Base-by-base conservation (phyloP, 225 moss, liverwort and hornwort species). In the Lunularia cruciata region DNA sequence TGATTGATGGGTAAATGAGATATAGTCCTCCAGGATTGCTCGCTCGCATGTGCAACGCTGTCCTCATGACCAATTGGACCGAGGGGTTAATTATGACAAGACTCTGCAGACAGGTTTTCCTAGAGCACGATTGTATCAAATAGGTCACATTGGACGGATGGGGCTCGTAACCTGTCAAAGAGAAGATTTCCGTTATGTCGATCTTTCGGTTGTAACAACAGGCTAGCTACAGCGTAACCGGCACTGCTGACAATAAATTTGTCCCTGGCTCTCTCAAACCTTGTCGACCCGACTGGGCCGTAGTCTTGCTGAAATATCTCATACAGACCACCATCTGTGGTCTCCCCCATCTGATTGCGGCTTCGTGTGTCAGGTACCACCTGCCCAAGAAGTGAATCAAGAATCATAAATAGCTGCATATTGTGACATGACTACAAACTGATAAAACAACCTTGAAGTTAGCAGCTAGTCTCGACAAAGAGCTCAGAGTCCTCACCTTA, bases 101-200 rank as follows among this genome's bases (percentile, higher is more conserved):
- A n/a, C n/a, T n/a, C n/a, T n/a, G 13, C 25, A 26, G 57, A 26
- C 61, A 62, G n/a, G 19, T 33, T 14, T 32, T 33, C 9, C 12
- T 1, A n/a, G n/a, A 5, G 19, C 5, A 14, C 6, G 4, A 8
- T n/a, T 20, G 19, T 48, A 43, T 43, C 43, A 2, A 43, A 2
- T 43, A 43, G 1, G 12, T 43, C 11, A 16, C 67, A 51, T 18
- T 16, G n/a, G 3, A 25, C 8, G 36, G 11, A 27, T 47, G 57
- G 38, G 28, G 6, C 31, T 3, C 25, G 19, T 19, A 45, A 92
- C 91, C 86, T 90, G 88, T 93, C 92, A 73, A 93, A 72, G 20
- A 93, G 85, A 51, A 93, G 92, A 73, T 93, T 93, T 55, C 92
- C 92, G 56, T 93, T 93, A 74, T 93, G 92, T 30, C 92, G 83